phyloP scores from a whole-genome alignment of 2,329 filamentous ascomycete genomes.

The Penicillium concentricum region DNA sequence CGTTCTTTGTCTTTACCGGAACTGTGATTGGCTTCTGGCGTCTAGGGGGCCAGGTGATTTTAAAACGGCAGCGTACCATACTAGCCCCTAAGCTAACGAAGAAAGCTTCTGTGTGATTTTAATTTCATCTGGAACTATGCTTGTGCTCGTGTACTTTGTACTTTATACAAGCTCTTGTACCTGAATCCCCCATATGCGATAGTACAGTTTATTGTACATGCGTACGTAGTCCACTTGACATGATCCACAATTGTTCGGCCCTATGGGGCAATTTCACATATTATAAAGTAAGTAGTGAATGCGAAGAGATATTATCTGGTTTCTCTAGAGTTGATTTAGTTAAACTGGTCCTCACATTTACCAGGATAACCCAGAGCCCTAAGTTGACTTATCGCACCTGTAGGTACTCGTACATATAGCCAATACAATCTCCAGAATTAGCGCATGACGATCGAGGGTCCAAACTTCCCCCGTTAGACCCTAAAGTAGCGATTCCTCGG shows the following conservation, averaged over 20 bases:
- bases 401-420: background rate
- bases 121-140: slow-evolving; percentile 4
- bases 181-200: background rate
- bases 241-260: background rate
- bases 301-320: background rate
- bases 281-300: background rate
- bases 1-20: background rate
- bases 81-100: background rate
- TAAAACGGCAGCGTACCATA: background rate
- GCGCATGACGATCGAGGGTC: slow-evolving; percentile 14
- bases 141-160: slow-evolving; percentile 5
- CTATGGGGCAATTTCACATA: background rate
- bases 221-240: background rate
- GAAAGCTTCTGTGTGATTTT: slow-evolving; percentile 6
- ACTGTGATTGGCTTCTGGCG: background rate
- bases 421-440: background rate
- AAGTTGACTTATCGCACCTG: background rate
- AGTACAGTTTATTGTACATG: background rate
- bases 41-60: background rate
- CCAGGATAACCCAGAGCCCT: background rate
- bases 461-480: slow-evolving; percentile 1
- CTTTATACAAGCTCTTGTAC: background rate
- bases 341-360: background rate
- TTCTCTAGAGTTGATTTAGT: background rate
- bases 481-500: background rate